Conservation (phyloP, 2,329 filamentous ascomycete species). For the Aspergillus sp. region DNA sequence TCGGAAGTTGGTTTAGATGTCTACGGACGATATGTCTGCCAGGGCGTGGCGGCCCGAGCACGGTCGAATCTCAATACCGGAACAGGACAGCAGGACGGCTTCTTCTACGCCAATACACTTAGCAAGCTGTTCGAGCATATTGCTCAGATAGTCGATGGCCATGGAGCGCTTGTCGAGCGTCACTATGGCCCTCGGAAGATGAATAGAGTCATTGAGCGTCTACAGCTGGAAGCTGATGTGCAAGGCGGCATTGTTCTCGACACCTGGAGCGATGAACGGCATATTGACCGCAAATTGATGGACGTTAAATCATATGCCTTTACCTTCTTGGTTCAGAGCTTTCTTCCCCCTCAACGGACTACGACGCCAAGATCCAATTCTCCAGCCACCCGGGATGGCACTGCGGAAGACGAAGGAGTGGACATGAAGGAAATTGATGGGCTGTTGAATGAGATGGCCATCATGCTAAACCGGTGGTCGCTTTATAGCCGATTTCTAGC, state of each 20-base stretch:
- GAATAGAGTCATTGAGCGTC: constrained; percentile 85
- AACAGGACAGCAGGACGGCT: constrained; percentile 63
- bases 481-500: constrained; percentile 87
- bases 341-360: constrained; percentile 69
- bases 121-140: constrained; percentile 97
- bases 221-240: constrained; percentile 93
- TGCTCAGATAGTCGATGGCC: constrained; percentile 90
- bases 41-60: constrained; percentile 84
- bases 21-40: constrained; percentile 93
- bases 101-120: constrained; percentile 88
- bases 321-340: constrained; percentile 94
- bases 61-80: constrained; percentile 75
- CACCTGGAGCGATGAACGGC: constrained; percentile 89
- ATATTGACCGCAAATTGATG: constrained; percentile 79
- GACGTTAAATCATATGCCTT: constrained; percentile 98
- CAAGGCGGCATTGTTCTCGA: constrained; percentile 95
- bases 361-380: constrained; percentile 72
- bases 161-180: constrained; percentile 85
- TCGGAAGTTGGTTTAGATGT: constrained; percentile 89
- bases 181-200: constrained; percentile 94
- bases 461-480: constrained; percentile 93
- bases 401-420: constrained; percentile 86
- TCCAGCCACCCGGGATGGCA: constrained; percentile 62
- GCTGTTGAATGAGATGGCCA: constrained; percentile 78
- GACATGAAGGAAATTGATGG: constrained; percentile 96